phyloP scores from a whole-genome alignment of 2,329 filamentous ascomycete species.

The Neocatenulostroma microsporum region DNA sequence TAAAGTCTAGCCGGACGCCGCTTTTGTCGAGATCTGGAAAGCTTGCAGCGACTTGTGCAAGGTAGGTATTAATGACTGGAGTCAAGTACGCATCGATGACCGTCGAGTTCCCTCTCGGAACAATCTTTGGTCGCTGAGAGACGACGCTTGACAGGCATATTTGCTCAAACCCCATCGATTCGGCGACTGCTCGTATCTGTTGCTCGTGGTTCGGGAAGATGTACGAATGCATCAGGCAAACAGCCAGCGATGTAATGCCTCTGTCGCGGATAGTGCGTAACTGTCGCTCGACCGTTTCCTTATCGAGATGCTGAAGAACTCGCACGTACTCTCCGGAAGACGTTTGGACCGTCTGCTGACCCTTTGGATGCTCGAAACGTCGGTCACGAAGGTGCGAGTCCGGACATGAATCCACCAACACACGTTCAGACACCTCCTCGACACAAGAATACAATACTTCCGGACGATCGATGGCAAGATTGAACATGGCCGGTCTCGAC shows the following conservation, averaged over 20 bases:
- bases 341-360: conserved; percentile 29
- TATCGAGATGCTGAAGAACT: conserved; percentile 54
- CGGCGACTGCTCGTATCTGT: conserved; percentile 62
- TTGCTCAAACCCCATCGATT: conserved; percentile 70
- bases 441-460: conserved; percentile 76
- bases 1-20: conserved; percentile 29
- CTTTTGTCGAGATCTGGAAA: conserved; percentile 19
- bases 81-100: conserved; percentile 71
- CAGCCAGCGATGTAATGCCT: conserved; percentile 69
- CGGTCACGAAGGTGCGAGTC: too few species aligned
- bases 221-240: conserved; percentile 83
- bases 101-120: conserved; percentile 62
- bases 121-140: conserved; percentile 78
- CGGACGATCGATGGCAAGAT: conserved; percentile 73
- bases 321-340: too few species aligned
- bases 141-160: conserved; percentile 69
- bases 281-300: conserved; percentile 48
- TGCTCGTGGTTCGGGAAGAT: conserved; percentile 80
- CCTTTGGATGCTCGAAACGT: too few species aligned
- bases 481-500: conserved; percentile 78
- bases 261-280: conserved; percentile 57
- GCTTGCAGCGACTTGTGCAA: conserved; percentile 30
- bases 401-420: conserved; percentile 57
- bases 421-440: conserved; percentile 75
- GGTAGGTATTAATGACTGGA: conserved; percentile 66